Conservation (phyloP, 2,329 filamentous ascomycete species). For the Ceratocystis huliohia region DNA sequence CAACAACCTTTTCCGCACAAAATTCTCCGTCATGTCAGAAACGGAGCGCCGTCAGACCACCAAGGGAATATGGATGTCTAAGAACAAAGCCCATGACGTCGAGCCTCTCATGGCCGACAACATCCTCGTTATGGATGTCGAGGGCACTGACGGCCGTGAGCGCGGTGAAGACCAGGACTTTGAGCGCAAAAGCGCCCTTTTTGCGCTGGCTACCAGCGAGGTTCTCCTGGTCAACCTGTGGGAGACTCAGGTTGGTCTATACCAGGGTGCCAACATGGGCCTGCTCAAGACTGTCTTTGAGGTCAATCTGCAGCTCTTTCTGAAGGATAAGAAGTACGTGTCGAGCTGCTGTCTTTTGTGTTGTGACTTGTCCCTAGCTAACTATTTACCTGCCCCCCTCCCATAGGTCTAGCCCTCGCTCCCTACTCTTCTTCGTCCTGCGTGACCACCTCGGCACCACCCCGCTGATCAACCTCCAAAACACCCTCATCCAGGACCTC, state of each 20-base stretch:
- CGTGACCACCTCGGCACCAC: slow-evolving; percentile 91
- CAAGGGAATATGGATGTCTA: slow-evolving; percentile 99
- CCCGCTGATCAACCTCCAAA: slow-evolving; percentile 76
- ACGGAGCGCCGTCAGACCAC: slow-evolving; percentile 88
- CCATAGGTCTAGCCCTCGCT: slow-evolving; percentile 57
- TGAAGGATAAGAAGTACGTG: slow-evolving; percentile 70
- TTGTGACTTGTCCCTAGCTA: slow-evolving; percentile 28
- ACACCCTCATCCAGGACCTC: slow-evolving; percentile 81
- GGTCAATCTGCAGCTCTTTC: slow-evolving; percentile 91
- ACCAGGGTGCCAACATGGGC: slow-evolving; percentile 98
- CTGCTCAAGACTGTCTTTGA: slow-evolving; percentile 97
- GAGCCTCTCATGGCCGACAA: slow-evolving; percentile 75
- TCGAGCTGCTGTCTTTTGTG: background rate
- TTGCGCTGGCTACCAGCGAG: slow-evolving; percentile 93
- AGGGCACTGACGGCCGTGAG: slow-evolving; percentile 92
- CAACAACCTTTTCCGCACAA: slow-evolving; percentile 88
- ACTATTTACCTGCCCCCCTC: slow-evolving; percentile 9
- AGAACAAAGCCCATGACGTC: slow-evolving; percentile 61
- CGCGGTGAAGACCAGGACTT: slow-evolving; percentile 97
- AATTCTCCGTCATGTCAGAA: slow-evolving; percentile 97
- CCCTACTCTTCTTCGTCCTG: slow-evolving; percentile 95
- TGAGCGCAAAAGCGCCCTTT: slow-evolving; percentile 93
- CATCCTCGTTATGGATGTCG: slow-evolving; percentile 98
- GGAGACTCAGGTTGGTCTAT: slow-evolving; percentile 96
- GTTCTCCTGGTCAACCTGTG: slow-evolving; percentile 98